phyloP scores from a whole-genome alignment of 2,329 filamentous ascomycete species.

The Fusarium verrucosum region DNA sequence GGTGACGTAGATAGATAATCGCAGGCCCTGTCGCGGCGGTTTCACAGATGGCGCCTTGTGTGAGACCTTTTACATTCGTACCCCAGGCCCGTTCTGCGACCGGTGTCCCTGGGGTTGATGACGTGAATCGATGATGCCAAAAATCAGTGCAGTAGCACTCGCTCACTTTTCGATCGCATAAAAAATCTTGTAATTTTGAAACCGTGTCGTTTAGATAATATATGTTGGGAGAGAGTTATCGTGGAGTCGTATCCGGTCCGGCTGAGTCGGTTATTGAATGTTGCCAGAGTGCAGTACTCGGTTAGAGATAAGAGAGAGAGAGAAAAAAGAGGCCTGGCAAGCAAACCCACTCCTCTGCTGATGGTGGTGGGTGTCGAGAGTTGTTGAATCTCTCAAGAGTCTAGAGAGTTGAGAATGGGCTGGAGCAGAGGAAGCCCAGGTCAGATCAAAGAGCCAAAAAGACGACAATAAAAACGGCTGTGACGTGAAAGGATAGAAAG shows the following conservation, averaged over 20 bases:
- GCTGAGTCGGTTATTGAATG: constrained; percentile 6
- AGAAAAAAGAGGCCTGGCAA: not conserved
- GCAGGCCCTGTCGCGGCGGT: constrained; percentile 16
- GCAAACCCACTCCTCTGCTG: not conserved
- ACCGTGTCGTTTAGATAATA: not conserved
- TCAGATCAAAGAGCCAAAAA: constrained; percentile 20
- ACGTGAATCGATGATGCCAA: constrained; percentile 25
- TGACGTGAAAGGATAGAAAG: constrained; percentile 39
- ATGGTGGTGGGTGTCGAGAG: not conserved
- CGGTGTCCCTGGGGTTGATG: constrained; percentile 43
- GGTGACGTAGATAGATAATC: constrained; percentile 1
- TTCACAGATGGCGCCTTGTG: constrained; percentile 22
- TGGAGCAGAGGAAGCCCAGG: not conserved
- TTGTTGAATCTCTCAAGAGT: not conserved
- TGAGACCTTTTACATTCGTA: constrained; percentile 40
- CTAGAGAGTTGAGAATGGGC: not conserved
- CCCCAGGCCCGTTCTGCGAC: constrained; percentile 43
- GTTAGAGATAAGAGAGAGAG: not conserved
- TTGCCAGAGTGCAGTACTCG: not conserved
- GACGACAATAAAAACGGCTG: constrained; percentile 32
- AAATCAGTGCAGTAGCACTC: constrained; percentile 4
- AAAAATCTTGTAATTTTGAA: not conserved
- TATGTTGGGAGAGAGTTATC: constrained; percentile 1
- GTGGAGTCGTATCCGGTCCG: constrained; percentile 6
- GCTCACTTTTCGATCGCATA: constrained; percentile 1